Percentiles rank a stretch among this genome's conserved stretches.
These are phyloP conservation scores for Dianthus caryophyllus DNA, from an alignment of 148 eudicot genomes.

Conservation along the genomic window DNA sequence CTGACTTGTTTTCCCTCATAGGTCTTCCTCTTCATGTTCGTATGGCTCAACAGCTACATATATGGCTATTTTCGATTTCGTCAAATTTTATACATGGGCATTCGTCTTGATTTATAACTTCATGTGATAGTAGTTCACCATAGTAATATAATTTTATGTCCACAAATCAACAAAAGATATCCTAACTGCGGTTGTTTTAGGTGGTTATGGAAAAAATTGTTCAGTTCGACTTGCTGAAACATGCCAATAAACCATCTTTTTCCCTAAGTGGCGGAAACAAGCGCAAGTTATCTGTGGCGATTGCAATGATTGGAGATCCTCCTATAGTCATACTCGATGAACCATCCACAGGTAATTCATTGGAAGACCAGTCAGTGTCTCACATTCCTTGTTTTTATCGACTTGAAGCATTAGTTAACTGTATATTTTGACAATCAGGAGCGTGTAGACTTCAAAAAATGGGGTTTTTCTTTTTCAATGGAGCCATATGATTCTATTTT, in stretches of 20 bases:
- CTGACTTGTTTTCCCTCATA: background rate
- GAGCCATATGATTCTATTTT: background rate
- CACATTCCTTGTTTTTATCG: background rate
- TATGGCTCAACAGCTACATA: background rate
- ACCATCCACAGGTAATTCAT: conserved; percentile 79
- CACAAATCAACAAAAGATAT: conserved; percentile 1
- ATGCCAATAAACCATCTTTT: conserved; percentile 81
- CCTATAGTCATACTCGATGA: conserved; percentile 95
- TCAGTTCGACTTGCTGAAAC: conserved; percentile 88
- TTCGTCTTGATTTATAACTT: background rate
- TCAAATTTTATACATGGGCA: background rate
- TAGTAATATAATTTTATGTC: too few relatives aligned
- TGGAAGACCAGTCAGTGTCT: background rate
- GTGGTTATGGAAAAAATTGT: conserved; percentile 78
- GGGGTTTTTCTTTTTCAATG: background rate
- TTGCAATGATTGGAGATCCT: conserved; percentile 99
- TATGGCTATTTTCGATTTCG: background rate
- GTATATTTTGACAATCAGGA: background rate
- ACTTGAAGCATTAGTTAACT: background rate
- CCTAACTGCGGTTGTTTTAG: conserved; percentile 31
- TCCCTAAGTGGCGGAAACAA: conserved; percentile 93
- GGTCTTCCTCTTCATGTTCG: background rate
- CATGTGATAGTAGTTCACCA: background rate
- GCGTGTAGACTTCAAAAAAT: background rate
- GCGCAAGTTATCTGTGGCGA: conserved; percentile 95